Conservation (phyloP, 495 filamentous ascomycete species). For the Neurospora sp. region DNA sequence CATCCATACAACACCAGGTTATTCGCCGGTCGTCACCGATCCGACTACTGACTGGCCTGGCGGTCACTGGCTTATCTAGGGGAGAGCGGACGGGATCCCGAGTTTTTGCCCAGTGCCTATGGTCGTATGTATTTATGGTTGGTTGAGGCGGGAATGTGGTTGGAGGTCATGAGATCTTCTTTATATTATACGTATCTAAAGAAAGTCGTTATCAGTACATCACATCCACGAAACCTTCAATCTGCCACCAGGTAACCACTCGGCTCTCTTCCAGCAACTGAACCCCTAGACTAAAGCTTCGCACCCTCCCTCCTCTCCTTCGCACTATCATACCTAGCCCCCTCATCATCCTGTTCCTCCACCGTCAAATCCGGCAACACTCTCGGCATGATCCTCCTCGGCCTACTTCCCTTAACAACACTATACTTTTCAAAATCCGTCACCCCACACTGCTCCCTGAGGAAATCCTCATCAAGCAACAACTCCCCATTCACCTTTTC, state of each 20-base stretch:
- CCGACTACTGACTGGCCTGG: not conserved
- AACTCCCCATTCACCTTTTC: slow-evolving; percentile 58
- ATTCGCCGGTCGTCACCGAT: not conserved
- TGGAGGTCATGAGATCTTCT: not conserved
- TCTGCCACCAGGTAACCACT: not conserved
- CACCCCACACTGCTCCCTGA: slow-evolving; percentile 52
- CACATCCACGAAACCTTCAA: not conserved
- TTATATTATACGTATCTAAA: not conserved
- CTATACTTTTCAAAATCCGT: slow-evolving; percentile 67
- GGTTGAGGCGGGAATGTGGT: not conserved
- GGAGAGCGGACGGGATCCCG: slow-evolving; percentile 42
- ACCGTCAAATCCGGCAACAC: slow-evolving; percentile 62
- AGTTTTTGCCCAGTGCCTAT: slow-evolving; percentile 15
- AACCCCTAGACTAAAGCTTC: slow-evolving; percentile 15
- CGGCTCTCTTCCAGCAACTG: not conserved
- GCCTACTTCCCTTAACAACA: slow-evolving; percentile 51
- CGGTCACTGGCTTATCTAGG: not conserved
- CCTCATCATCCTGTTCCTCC: slow-evolving; percentile 75
- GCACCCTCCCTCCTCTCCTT: slow-evolving; percentile 8
- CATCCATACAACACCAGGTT: not conserved
- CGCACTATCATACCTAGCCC: slow-evolving; percentile 58
- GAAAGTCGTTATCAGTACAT: not conserved
- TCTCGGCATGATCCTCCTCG: slow-evolving; percentile 70
- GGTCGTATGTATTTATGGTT: not conserved
- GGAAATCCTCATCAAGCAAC: slow-evolving; percentile 74